Conservation (phyloP, 495 filamentous ascomycete species). For the Hyaloscypha finlandica region DNA sequence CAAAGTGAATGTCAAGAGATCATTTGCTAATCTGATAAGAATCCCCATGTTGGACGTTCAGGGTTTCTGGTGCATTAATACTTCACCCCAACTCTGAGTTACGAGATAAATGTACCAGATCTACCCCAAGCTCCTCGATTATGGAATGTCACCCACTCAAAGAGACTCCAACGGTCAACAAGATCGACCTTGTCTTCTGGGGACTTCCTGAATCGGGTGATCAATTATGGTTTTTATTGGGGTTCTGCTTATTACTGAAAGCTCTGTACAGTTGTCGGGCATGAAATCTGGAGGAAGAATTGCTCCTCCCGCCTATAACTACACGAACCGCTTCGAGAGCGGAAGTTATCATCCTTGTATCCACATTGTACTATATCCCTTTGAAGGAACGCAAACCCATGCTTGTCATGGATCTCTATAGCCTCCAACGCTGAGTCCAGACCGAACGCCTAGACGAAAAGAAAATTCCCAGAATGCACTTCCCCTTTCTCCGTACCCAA, state of each 20-base stretch:
- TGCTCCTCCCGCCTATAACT: background rate
- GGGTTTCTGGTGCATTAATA: too few species aligned
- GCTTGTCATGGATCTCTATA: background rate
- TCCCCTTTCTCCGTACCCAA: background rate
- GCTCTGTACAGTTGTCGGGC: background rate
- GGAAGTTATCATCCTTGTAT: background rate
- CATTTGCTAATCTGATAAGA: too few species aligned
- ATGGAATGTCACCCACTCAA: too few species aligned
- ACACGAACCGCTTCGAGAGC: background rate
- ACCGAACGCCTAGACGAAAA: constrained; percentile 1
- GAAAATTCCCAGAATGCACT: background rate
- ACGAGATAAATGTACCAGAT: too few species aligned
- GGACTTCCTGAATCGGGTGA: too few species aligned
- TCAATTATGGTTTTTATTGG: too few species aligned
- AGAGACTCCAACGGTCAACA: too few species aligned
- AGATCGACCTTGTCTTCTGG: too few species aligned
- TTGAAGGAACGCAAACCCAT: background rate
- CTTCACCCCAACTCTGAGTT: too few species aligned
- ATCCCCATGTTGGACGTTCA: too few species aligned
- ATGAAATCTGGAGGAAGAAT: background rate
- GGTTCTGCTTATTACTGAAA: background rate
- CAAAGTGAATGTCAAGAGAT: too few species aligned
- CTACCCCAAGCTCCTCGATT: too few species aligned
- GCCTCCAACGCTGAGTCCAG: background rate
- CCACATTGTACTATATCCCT: background rate